Evolutionary conservation across 2,329 filamentous ascomycete species (phyloP).

Genomic region (Cercospora sp.): DNA sequence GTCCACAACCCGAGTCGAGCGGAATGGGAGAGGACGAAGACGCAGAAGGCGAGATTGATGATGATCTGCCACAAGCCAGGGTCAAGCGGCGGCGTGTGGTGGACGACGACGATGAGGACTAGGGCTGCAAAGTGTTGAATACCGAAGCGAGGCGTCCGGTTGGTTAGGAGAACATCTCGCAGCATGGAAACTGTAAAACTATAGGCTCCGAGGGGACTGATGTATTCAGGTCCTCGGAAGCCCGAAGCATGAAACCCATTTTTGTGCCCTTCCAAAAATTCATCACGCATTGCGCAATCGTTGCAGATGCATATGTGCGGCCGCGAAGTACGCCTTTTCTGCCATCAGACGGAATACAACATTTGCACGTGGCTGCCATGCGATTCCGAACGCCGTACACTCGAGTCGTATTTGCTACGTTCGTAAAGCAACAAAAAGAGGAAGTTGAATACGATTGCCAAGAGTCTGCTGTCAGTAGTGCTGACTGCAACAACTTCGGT

Average conservation of each 20-base stretch:
- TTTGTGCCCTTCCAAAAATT: background rate
- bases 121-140: constrained; percentile 22
- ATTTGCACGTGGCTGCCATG: background rate
- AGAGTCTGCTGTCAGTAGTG: background rate
- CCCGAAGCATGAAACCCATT: background rate
- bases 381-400: background rate
- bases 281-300: background rate
- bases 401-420: background rate
- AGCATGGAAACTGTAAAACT: background rate
- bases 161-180: background rate
- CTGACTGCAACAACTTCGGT: background rate
- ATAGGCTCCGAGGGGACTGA: background rate
- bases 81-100: constrained; percentile 48
- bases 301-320: background rate
- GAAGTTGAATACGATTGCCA: background rate
- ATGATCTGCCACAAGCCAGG: constrained; percentile 35
- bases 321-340: background rate
- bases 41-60: constrained; percentile 39
- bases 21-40: constrained; percentile 39
- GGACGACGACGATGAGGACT: constrained; percentile 52
- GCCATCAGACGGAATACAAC: no score
- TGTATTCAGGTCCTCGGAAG: background rate
- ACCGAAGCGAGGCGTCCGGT: background rate
- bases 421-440: background rate
- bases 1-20: constrained; percentile 24